These are phyloP conservation scores for Trichoderma cornu-damae DNA, from an alignment of 2,329 filamentous ascomycete species.

Conservation along the genomic window DNA sequence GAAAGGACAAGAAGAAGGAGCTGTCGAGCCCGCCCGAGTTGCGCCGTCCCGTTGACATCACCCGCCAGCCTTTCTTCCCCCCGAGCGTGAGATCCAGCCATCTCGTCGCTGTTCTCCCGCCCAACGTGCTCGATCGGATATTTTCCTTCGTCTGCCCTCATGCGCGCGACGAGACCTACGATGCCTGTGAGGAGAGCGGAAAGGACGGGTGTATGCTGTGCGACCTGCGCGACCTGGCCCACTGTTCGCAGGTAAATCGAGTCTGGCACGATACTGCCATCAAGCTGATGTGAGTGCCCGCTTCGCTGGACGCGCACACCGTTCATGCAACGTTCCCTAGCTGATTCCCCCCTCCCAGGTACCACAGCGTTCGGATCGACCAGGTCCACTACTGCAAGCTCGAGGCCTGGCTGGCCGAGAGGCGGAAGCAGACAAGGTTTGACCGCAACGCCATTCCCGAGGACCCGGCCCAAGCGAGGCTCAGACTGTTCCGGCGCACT, in stretches of 20 bases:
- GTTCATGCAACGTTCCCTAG: background rate
- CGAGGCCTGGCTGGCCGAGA: conserved; percentile 74
- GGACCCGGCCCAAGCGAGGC: conserved; percentile 69
- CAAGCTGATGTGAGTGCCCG: conserved; percentile 59
- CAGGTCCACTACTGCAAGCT: conserved; percentile 90
- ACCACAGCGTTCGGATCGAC: conserved; percentile 87
- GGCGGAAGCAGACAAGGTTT: conserved; percentile 68
- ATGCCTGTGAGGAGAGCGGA: conserved; percentile 75
- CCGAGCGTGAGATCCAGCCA: conserved; percentile 40
- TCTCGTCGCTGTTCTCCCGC: conserved; percentile 54
- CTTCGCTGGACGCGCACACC: background rate
- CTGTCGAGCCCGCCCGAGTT: conserved; percentile 27
- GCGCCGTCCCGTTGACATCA: conserved; percentile 26
- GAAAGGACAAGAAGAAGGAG: conserved; percentile 36
- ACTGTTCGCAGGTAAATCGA: conserved; percentile 69
- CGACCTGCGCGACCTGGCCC: conserved; percentile 80
- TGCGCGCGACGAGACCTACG: conserved; percentile 68
- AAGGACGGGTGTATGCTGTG: conserved; percentile 86
- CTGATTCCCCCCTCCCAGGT: conserved; percentile 46
- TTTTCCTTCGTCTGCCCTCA: conserved; percentile 83
- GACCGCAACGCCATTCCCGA: conserved; percentile 73
- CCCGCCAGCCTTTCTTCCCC: conserved; percentile 28
- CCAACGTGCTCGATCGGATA: conserved; percentile 67
- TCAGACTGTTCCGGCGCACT: conserved; percentile 74
- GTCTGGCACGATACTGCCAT: conserved; percentile 58